These are phyloP conservation scores for Penicillium egyptiacum DNA, from an alignment of 495 filamentous ascomycete genomes.

Conservation along the genomic window DNA sequence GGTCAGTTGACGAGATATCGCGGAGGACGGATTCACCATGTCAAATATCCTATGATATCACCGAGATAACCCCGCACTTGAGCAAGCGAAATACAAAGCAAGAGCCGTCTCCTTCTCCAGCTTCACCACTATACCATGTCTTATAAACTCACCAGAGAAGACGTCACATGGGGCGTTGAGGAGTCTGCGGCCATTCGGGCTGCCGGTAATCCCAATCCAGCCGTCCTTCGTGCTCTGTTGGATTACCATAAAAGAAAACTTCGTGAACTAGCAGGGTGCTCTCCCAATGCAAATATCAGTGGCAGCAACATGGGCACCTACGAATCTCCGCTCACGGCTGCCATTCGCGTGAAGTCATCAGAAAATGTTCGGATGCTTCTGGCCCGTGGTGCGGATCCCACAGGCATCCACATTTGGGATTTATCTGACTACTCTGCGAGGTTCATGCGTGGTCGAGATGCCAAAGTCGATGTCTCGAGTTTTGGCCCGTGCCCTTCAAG, in stretches of 20 bases:
- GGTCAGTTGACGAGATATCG: too few species aligned
- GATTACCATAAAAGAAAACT: not conserved
- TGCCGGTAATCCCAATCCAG: slow-evolving; percentile 3
- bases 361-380: slow-evolving; percentile 13
- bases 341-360: slow-evolving; percentile 10
- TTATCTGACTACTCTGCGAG: slow-evolving; percentile 13
- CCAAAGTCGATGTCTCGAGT: slow-evolving; percentile 9
- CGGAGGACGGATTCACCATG: too few species aligned
- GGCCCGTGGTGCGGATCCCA: slow-evolving; percentile 8
- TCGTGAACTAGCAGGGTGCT: slow-evolving; percentile 3
- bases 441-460: slow-evolving; percentile 14
- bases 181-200: slow-evolving; percentile 3
- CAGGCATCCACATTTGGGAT: slow-evolving; percentile 5
- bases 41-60: too few species aligned
- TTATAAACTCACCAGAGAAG: slow-evolving; percentile 11
- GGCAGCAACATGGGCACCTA: slow-evolving; percentile 3
- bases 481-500: not conserved
- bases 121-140: not conserved
- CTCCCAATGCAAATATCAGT: slow-evolving; percentile 9
- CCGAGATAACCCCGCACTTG: too few species aligned
- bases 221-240: slow-evolving; percentile 4
- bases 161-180: not conserved
- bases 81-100: too few species aligned
- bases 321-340: slow-evolving; percentile 15
- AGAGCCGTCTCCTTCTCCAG: too few species aligned